Percentiles rank a stretch among this genome's conserved stretches.
Conservation (phyloP, 2,329 filamentous ascomycete genomes). For the Penicillium concentricum region DNA sequence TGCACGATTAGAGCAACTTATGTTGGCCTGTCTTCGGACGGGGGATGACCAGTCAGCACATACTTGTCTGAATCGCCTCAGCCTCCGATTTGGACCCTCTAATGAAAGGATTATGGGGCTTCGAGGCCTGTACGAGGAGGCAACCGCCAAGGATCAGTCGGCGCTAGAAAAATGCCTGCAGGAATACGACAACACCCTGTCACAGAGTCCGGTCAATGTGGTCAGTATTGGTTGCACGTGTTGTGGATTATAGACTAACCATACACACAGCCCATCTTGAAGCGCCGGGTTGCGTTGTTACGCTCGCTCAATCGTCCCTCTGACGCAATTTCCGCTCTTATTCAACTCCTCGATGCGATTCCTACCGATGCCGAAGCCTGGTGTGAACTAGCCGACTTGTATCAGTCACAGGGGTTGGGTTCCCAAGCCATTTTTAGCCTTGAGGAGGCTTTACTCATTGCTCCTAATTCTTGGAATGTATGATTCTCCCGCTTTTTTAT, state of each 20-base stretch:
- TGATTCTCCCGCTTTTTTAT: slow-evolving; percentile 32
- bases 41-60: slow-evolving; percentile 78
- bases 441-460: slow-evolving; percentile 83
- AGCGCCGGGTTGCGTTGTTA: slow-evolving; percentile 78
- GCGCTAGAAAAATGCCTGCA: slow-evolving; percentile 69
- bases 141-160: slow-evolving; percentile 65
- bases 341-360: slow-evolving; percentile 73
- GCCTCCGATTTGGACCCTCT: slow-evolving; percentile 73
- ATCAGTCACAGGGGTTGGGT: slow-evolving; percentile 74
- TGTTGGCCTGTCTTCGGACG: slow-evolving; percentile 79
- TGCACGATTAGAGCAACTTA: slow-evolving; percentile 81
- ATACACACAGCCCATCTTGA: slow-evolving; percentile 68
- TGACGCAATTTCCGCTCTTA: slow-evolving; percentile 74
- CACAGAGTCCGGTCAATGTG: slow-evolving; percentile 74
- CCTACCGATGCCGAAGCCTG: slow-evolving; percentile 92
- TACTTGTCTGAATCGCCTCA: slow-evolving; percentile 71
- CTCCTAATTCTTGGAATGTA: slow-evolving; percentile 94
- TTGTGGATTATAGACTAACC: slow-evolving; percentile 27
- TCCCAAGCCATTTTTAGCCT: slow-evolving; percentile 82
- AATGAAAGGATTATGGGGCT: slow-evolving; percentile 88
- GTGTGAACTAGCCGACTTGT: slow-evolving; percentile 87
- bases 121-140: slow-evolving; percentile 79
- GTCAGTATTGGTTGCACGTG: slow-evolving; percentile 51
- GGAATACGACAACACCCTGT: slow-evolving; percentile 74
- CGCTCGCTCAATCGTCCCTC: slow-evolving; percentile 66